phyloP scores from a whole-genome alignment of 192 early-diverging fungal species.

The Cladochytrium replicatum region DNA sequence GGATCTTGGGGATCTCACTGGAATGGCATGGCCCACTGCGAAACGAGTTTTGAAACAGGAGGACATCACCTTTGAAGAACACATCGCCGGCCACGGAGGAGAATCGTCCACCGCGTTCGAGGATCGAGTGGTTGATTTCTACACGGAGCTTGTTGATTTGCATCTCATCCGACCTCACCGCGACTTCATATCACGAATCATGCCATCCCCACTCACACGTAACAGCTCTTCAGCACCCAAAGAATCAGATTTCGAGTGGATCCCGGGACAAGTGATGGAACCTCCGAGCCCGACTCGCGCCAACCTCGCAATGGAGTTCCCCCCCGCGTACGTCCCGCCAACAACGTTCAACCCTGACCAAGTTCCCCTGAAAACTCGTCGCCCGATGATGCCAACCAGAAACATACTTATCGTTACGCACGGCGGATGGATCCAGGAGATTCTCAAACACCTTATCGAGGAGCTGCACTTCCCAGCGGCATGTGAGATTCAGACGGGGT shows the following conservation, averaged over 20 bases:
- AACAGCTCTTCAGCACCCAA: too few species aligned
- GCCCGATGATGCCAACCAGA: too few species aligned
- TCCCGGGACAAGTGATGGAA: too few species aligned
- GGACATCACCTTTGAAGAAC: conserved; percentile 29
- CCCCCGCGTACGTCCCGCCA: too few species aligned
- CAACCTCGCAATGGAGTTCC: too few species aligned
- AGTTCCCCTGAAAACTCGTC: too few species aligned
- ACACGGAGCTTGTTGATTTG: conserved; percentile 27
- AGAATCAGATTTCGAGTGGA: too few species aligned
- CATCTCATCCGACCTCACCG: conserved; percentile 31
- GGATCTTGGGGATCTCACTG: conserved; percentile 34
- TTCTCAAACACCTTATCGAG: conserved; percentile 26
- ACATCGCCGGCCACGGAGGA: conserved; percentile 23
- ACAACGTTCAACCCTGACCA: too few species aligned
- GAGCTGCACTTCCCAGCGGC: conserved; percentile 27
- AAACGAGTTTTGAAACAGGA: conserved; percentile 29
- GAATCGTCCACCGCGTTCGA: conserved; percentile 22
- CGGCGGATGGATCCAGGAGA: conserved; percentile 28
- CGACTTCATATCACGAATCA: conserved; percentile 18
- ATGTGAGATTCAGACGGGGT: conserved; percentile 13
- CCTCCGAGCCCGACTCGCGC: too few species aligned
- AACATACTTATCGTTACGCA: conserved; percentile 38
- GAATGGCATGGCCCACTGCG: conserved; percentile 26
- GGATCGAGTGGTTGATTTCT: conserved; percentile 30
- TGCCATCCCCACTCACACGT: too few species aligned